Evolutionary conservation across 2,329 filamentous ascomycete genomes (phyloP).

Genomic region (Scedosporium boydii): DNA sequence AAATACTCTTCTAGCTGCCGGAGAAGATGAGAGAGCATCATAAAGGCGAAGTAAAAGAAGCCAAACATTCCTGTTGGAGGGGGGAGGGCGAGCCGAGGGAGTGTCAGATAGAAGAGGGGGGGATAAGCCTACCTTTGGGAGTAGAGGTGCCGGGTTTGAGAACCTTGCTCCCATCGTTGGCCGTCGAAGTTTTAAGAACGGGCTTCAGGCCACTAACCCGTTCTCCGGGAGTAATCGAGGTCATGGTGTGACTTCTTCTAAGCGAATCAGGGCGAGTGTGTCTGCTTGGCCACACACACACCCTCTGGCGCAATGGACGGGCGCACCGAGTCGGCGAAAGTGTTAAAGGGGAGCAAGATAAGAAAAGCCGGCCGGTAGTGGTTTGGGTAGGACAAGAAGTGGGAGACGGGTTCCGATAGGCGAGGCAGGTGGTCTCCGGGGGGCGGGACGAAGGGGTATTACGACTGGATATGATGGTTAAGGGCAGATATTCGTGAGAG

Average conservation of each 20-base stretch:
- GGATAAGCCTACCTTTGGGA: neutral
- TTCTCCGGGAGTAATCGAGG: neutral
- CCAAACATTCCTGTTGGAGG: neutral
- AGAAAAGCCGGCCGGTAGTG: neutral
- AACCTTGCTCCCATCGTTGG: neutral
- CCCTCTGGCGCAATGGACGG: neutral
- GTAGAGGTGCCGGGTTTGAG: neutral
- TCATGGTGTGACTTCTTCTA: neutral
- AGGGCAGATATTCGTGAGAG: neutral
- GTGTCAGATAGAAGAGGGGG: neutral
- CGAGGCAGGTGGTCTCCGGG: neutral
- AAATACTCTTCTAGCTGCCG: neutral
- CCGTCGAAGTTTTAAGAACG: neutral
- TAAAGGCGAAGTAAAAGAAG: neutral
- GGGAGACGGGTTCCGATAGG: neutral
- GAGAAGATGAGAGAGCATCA: neutral
- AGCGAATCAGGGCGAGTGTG: neutral
- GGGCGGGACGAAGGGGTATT: neutral
- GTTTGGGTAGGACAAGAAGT: neutral
- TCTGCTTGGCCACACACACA: neutral
- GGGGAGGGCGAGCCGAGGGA: neutral
- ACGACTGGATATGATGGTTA: neutral
- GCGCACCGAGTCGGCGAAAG: neutral
- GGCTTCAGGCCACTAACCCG: constrained; percentile 2
- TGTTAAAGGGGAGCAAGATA: neutral